Evolutionary conservation across 371 early-diverging fungal genomes (phyloP), one percentile per base, ranked within the genome.

Genomic region (Capniomyces stellatus): DNA sequence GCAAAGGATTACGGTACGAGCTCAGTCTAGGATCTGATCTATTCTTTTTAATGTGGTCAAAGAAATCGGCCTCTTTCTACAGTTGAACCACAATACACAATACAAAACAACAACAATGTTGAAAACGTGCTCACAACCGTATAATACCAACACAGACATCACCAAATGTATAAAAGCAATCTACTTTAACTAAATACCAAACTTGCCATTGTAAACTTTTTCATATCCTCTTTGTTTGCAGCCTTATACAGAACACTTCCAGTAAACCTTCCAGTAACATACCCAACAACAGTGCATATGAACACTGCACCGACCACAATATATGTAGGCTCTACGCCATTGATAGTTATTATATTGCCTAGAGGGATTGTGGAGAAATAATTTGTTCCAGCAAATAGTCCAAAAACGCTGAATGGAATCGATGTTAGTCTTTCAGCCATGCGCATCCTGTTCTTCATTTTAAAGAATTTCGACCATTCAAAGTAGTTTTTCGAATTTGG

Each of bases 401-500:
- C 81, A 21, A 72, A 29, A 2, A 76, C 46, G 0, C 81, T 78
- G 23, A 77, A 77, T 1, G 85, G 78, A 19, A 77, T 64, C 35
- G 73, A 75, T 15, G 77, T 73, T 28, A 73, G 66, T 12, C 82
- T 73, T 64, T 87, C 89, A 59, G 71, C 78, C 54, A 71, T 71
- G 46, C 79, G 78, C 35, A 81, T 77, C 41, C 76, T 76, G 48
- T 73, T 71, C 50, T 87, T 83, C 57, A 87, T 60, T 27, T 69
- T 63, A 64, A 91, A 91, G 64, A 86, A 91, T 49, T 80, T 78
- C 27, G 78, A 68, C 88, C 87, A 87, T 40, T 75, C 68, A 19
- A 70, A 22, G 23, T 46, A 30, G 19, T 54, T 54, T 24, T 18
- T 48, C 6, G 22, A 28, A 13, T 54, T 54, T 25, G 30, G 29